Base-by-base conservation (phyloP, 805 yeast species). In the Nakazawaea holstii region DNA sequence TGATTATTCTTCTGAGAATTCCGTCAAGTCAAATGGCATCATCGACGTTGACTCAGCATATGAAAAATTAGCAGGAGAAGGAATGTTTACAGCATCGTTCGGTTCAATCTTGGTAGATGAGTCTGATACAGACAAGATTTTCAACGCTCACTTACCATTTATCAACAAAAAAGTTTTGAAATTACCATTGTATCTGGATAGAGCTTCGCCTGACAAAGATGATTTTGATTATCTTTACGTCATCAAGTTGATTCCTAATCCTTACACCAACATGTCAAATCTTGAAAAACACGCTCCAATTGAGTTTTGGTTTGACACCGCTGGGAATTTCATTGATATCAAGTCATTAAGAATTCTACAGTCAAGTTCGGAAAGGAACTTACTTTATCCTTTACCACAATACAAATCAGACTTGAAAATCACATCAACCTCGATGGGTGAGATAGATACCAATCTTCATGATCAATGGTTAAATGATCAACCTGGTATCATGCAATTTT, bases 401-500 rank as follows among this genome's bases (percentile, higher is more conserved):
- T 8, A n/a, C 11, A 48, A 43, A 27, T 27, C 46, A 17, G 50
- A 48, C 24, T 28, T 48, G 35, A 42, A 43, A 36, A 14, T 48
- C n/a, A n/a, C 41, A 9, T 38, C 50, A 1, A 13, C 35, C 10
- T 20, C 14, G 2, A 13, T 26, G 24, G 6, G 8, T 9, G 50
- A 48, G 17, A 37, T 48, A 14, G 50, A 48, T 32, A 43, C 46
- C 15, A 29, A 48, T 37, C 33, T 48, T 33, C n/a, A 37, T 49
- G 31, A 55, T 52, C 43, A 61, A 59, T 58, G 73, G 72, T 57
- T 55, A 56, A 27, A 56, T 53, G 56, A 53, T 14, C 80, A 76
- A 55, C 74, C 73, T 1, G 79, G 76, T 2, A 50, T 76, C n/a
- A 58, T 56, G 38, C 51, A 56, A 24, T 76, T 73, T 52, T 64